Base-by-base conservation (phyloP, 2,329 filamentous ascomycete species). In the Microcyclospora tardicrescens region DNA sequence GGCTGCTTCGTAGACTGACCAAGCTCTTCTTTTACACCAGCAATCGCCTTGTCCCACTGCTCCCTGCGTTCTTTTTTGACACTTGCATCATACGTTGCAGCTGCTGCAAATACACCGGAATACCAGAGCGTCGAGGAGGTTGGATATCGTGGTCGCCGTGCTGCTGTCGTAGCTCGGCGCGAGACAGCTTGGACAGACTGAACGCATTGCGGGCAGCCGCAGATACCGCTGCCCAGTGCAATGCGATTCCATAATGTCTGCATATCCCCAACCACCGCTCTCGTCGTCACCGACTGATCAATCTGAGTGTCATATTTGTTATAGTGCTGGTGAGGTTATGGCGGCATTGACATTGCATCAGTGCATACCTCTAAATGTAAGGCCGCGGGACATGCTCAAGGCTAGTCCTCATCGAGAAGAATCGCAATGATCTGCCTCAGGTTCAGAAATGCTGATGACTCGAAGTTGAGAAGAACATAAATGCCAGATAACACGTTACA, bases 231-330 rank as follows among this genome's bases (percentile, higher is more conserved):
- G 62, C 69, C 69, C 68, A 72, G 73, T 52, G 71, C 68, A 63
- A 75, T 73, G 63, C 77, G 73, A 60, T 75, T 77, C 77, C 78
- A 80, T 49, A 84, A 58, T 47, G 70, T 68, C 61, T 75, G 75
- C 81, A 85, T 86, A 12, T 16, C 15, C 8, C 19, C 19, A 24
- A 24, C 19, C 19, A 24, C 19, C 19, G 19, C 19, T 38, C 36
- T 32, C 28, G 11, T 16, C 16, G 16, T 42, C 28, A 28, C 15
- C n/a, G 29, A 27, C 6, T 14, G 16, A 16, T 13, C 8, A 19
- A 24, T 24, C 8, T 8, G 19, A 24, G 19, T 24, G 19, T 5
- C 19, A 24, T 24, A 8, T 24, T 8, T 24, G 19, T 8, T 24
- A 5, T 24, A 24, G 19, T 24, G 19, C 19, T 24, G 19, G 8